Percentiles rank a stretch among this genome's conserved stretches.
phyloP scores from a whole-genome alignment of 345 rosid genomes.

The Aethionema arabicum region DNA sequence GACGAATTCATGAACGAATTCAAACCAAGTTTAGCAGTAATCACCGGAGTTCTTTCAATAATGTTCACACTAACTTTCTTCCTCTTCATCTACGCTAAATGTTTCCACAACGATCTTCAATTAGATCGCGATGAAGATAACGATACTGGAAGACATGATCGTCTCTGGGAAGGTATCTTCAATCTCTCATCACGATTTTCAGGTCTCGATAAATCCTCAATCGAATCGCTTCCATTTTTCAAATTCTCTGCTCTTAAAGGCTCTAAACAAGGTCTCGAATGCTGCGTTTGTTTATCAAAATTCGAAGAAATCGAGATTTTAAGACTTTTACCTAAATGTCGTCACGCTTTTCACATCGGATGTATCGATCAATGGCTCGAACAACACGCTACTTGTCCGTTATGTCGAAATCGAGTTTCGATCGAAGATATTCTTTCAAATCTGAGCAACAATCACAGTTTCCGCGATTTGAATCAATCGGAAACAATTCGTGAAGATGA shows the following conservation, averaged over 20 bases:
- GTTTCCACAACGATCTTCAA: conserved; percentile 47
- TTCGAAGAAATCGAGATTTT: conserved; percentile 82
- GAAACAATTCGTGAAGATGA: conserved; percentile 39
- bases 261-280: conserved; percentile 73
- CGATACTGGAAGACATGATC: conserved; percentile 5
- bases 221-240: conserved; percentile 88
- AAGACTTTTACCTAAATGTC: conserved; percentile 76
- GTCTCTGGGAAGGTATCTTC: conserved; percentile 35
- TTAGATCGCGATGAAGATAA: conserved; percentile 22
- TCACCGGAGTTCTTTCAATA: conserved; percentile 59
- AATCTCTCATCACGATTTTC: conserved; percentile 52
- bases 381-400: conserved; percentile 82
- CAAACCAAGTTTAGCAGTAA: conserved; percentile 78
- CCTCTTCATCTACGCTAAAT: conserved; percentile 68
- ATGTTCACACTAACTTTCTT: conserved; percentile 61
- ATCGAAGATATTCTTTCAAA: conserved; percentile 55
- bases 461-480: conserved; percentile 47
- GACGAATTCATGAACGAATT: conserved; percentile 38
- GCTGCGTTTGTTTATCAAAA: conserved; percentile 79
- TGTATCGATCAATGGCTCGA: conserved; percentile 95
- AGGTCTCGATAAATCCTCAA: conserved; percentile 67
- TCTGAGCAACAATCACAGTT: conserved; percentile 51
- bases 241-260: conserved; percentile 86
- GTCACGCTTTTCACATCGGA: conserved; percentile 81
- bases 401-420: conserved; percentile 63